Evolutionary conservation across 257 asterid genomes (phyloP), one percentile per base, ranked within the genome.

Genomic region (Hygrophila difformis): DNA sequence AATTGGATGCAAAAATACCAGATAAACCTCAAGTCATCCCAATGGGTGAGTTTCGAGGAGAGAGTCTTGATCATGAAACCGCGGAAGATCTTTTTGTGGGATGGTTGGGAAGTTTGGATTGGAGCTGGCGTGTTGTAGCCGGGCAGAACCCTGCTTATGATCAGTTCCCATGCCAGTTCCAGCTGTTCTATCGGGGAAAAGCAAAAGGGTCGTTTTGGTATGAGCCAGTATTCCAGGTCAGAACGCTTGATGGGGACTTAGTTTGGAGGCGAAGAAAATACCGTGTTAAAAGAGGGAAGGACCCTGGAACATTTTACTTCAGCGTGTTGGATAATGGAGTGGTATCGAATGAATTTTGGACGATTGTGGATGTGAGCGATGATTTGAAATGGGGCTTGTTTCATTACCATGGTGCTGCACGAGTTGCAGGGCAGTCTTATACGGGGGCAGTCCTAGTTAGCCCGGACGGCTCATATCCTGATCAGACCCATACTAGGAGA

Each of bases 111-210:
- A 63, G 44, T 18, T 62, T 75, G 60, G 82, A 76, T 1, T 89
- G 96, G 96, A 84, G 97, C 61, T 89, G 97, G 97, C 80, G 94
- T 1, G 96, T 89, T 15, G 91, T 82, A 31, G 89, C 94, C 0
- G 97, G 97, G 33, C 96, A 89, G 56, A 89, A 89, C 74, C 97
- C 96, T 0, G 96, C 97, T 15, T 89, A 89, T 47, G 97, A 89
- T 62, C 96, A 84, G 61, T 89, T 84, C 36, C 97, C 97, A 10
- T 89, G 97, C 70, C 97, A 82, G 63, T 85, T 72, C 71, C 97
- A 89, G 69, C 55, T 89, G 33, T 89, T 81, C 68, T 89, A 84
- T 35, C 51, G 97, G 64, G 96, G 96, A 20, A 71, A 60, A 60
- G 94, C 96, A 3, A 89, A 62, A 64, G 96, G 97, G 36, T 81